Base-by-base conservation (phyloP, 2,329 filamentous ascomycete species). In the Ceratocystis lukuohia region DNA sequence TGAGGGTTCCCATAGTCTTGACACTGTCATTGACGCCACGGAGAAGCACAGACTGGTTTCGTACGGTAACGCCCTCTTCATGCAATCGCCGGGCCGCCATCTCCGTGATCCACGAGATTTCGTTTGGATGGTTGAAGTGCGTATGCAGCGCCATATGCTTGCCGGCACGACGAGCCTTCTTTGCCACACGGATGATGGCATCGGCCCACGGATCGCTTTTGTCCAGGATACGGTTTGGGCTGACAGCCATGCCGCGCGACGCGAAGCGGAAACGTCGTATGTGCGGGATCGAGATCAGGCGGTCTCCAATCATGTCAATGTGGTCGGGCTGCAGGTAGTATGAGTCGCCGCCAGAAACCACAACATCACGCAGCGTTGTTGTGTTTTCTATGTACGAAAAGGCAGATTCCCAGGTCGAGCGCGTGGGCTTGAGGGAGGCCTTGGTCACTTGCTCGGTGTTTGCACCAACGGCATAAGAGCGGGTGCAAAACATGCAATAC, bases 141-240 rank as follows among this genome's bases (percentile, higher is more conserved):
- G 84, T 87, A 71, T 87, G 84, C 65, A 86, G 74, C 3, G 83
- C 84, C 69, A 86, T 78, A 63, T 81, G 77, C 71, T 87, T 87
- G 4, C 83, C 83, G 28, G 79, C 76, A 62, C 73, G 71, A 66
- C 78, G 78, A 2, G 81, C 84, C 66, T 75, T 74, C 61, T 80
- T 76, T 0, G 79, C 78, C 1, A 87, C 72, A 3, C 75, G 74
- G 33, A 84, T 77, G 56, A 87, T 73, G 0, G 80, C 76, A 2
- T 78, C 73, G 1, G 78, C 75, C 84, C 84, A 87, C 3, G 70
- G 70, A 69, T 87, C 84, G 0, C 72, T 71, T 1, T 70, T 69
- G 69, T 86, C 80, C 0, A 84, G 71, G 28, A 85, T 77, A 3
- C 84, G 79, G 45, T 76, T 78, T 0, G 84, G 84, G 25, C 79